Base-by-base conservation (phyloP, 345 rosid species). In the Adansonia digitata region DNA sequence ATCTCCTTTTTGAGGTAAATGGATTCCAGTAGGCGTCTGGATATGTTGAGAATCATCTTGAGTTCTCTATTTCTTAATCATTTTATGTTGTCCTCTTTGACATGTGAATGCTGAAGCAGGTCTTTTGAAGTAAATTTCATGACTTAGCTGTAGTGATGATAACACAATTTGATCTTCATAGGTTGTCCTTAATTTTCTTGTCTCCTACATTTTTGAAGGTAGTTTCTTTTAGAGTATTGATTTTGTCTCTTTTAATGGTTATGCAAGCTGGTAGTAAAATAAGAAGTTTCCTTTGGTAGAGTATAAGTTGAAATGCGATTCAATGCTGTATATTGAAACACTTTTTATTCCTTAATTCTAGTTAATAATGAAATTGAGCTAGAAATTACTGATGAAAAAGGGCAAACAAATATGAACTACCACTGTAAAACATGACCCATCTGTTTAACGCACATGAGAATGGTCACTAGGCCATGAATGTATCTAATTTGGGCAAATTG, bases 381-480 rank as follows among this genome's bases (percentile, higher is more conserved):
- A 66, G 46, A 46, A 45, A 68, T 26, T 52, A 75, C 67, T 20
- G 22, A 31, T 60, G 20, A 12, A 26, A 56, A 26, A 59, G 45
- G 11, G n/a, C 1, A 20, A 20, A 27, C n/a, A 75, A 57, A 75
- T 73, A 69, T 46, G 48, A 55, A 73, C 72, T 65, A 49, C 62
- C 75, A 10, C 77, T 77, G 72, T 59, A 76, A 71, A 71, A 79
- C 75, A 76, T 70, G 62, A 69, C 55, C 57, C 73, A 70, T 53
- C 31, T 37, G 60, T 17, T 51, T 39, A 48, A 61, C 20, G 24
- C 62, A 71, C 78, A 40, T 63, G 72, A 69, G 66, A 75, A 37
- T 75, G 76, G 80, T 78, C 78, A 59, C 29, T 17, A 79, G 80
- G 64, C 61, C 59, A 63, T 74, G 81, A 85, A 71, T 77, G 69